Conservation (phyloP, 768 basidiomycete species). For the Cyclocybe aegerita region DNA sequence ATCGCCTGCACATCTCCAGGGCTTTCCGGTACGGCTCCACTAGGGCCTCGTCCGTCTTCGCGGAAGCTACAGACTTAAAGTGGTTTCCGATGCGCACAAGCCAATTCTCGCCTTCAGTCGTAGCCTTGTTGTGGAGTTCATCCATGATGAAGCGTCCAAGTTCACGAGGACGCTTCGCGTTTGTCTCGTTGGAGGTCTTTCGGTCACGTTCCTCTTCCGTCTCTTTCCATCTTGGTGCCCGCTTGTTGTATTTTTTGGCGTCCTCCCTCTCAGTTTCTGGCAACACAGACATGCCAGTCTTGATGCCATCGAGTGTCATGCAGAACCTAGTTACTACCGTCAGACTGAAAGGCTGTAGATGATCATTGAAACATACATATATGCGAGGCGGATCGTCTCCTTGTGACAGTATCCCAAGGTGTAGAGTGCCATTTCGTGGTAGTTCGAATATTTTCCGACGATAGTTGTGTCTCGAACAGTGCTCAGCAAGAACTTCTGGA, state of each 20-base stretch:
- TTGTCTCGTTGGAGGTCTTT: constrained; percentile 20
- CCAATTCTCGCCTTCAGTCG: constrained; percentile 19
- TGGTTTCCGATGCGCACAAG: constrained; percentile 24
- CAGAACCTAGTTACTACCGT: constrained; percentile 35
- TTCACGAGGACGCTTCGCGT: constrained; percentile 17
- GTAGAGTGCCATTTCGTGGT: constrained; percentile 59
- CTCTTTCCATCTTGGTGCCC: constrained; percentile 33
- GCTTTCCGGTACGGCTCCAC: constrained; percentile 32
- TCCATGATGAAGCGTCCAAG: constrained; percentile 46
- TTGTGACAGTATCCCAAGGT: constrained; percentile 47
- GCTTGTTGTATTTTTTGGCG: constrained; percentile 14
- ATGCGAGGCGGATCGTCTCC: constrained; percentile 53
- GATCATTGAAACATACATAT: constrained; percentile 33
- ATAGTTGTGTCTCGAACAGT: constrained; percentile 42
- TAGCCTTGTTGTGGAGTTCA: constrained; percentile 26
- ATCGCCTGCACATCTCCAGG: constrained; percentile 18
- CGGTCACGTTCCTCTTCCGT: constrained; percentile 19
- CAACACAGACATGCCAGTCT: constrained; percentile 53
- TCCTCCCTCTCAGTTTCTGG: constrained; percentile 25
- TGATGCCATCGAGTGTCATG: constrained; percentile 57
- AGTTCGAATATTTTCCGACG: constrained; percentile 55
- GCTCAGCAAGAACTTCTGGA: constrained; percentile 53
- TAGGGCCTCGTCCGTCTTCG: constrained; percentile 27
- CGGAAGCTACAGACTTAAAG: constrained; percentile 15
- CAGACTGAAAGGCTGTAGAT: background rate